These are phyloP conservation scores for Marchantia paleacea DNA, from an alignment of 225 moss, liverwort and hornwort genomes.

Conservation along the genomic window DNA sequence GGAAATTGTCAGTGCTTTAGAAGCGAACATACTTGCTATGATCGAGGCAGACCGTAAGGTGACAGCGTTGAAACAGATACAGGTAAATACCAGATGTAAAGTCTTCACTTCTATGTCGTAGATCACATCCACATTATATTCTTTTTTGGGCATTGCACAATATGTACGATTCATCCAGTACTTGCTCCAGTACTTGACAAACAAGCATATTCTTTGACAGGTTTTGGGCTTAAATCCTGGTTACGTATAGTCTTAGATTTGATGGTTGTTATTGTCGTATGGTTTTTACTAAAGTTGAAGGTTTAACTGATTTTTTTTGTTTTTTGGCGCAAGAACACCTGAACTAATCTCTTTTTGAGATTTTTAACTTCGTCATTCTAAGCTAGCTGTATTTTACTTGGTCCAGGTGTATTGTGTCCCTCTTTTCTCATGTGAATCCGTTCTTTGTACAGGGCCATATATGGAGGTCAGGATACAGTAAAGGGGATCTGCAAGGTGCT, in stretches of 20 bases:
- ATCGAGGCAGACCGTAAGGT: conserved; percentile 92
- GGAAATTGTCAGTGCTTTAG: conserved; percentile 58
- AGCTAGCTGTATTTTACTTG: no score
- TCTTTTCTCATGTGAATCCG: neutral
- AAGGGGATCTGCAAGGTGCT: conserved; percentile 79
- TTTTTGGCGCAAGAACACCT: no score
- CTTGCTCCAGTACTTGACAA: no score
- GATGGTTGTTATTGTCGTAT: no score
- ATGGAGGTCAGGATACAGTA: conserved; percentile 83
- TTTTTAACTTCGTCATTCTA: no score
- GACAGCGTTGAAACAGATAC: conserved; percentile 85
- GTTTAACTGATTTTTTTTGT: no score
- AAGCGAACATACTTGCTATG: conserved; percentile 73
- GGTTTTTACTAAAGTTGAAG: no score
- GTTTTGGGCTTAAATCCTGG: no score
- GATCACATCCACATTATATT: neutral
- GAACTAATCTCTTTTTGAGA: no score
- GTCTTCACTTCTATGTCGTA: neutral
- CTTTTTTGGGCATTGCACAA: neutral
- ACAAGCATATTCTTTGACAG: no score
- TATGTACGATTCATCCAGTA: neutral
- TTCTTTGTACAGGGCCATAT: conserved; percentile 69
- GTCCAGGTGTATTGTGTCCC: neutral
- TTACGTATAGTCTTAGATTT: no score
- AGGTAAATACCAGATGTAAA: conserved; percentile 41